Percentiles rank a stretch among this genome's conserved stretches.
These are phyloP conservation scores for Citrus australasica DNA, from an alignment of 345 rosid genomes.

Conservation along the genomic window DNA sequence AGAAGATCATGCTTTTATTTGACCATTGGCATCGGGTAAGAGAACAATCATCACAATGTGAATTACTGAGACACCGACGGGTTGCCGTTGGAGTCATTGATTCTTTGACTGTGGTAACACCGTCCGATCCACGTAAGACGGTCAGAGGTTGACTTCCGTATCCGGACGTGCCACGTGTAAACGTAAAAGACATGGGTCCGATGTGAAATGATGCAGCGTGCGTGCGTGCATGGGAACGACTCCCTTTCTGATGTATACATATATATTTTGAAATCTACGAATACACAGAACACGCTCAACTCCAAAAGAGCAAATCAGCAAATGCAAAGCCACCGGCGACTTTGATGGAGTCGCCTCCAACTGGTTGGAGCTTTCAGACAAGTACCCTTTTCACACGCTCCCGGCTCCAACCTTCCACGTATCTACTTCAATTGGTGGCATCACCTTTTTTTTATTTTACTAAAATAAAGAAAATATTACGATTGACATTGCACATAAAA, in stretches of 20 bases:
- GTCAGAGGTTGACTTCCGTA: neutral
- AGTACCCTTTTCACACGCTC: neutral
- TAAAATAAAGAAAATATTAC: too few species aligned
- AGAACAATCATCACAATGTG: neutral
- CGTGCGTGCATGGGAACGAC: neutral
- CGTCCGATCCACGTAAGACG: neutral
- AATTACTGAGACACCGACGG: neutral
- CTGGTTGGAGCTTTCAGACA: neutral
- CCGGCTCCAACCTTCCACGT: neutral
- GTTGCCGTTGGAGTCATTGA: neutral
- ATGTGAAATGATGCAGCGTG: neutral
- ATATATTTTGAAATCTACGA: too few species aligned
- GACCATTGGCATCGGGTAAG: neutral
- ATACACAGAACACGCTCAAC: neutral
- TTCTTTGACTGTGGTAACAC: neutral
- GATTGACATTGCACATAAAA: too few species aligned
- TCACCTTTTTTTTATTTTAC: too few species aligned
- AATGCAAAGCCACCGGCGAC: neutral
- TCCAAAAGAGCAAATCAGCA: neutral
- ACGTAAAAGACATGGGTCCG: neutral
- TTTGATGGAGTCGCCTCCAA: slow-evolving; percentile 17
- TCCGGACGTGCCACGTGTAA: neutral
- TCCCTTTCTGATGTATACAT: neutral
- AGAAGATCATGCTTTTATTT: neutral
- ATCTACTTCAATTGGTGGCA: neutral